Evolutionary conservation across 257 asterid genomes (phyloP).

Genomic region (Cinchona pubescens): DNA sequence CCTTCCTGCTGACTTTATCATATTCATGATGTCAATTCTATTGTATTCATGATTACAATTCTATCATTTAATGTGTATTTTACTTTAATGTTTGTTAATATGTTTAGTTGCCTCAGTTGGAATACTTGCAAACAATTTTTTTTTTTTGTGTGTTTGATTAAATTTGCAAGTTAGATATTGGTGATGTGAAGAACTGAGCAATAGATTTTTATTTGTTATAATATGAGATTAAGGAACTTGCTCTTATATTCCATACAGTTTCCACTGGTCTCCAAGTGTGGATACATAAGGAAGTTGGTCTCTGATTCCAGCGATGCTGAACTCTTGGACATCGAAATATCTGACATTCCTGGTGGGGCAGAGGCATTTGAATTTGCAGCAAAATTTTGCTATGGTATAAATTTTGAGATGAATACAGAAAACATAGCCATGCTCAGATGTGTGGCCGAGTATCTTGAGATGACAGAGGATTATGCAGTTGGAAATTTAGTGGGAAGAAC

Average conservation of each 20-base stretch:
- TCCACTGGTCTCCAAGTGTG: slow-evolving; percentile 81
- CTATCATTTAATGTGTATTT: not conserved
- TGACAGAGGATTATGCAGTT: slow-evolving; percentile 74
- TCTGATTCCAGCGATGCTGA: slow-evolving; percentile 51
- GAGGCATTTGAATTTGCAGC: slow-evolving; percentile 85
- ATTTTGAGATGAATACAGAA: slow-evolving; percentile 64
- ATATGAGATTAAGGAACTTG: not conserved
- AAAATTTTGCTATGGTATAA: slow-evolving; percentile 80
- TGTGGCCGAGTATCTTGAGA: slow-evolving; percentile 66
- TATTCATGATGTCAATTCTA: not conserved
- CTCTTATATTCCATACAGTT: slow-evolving; percentile 42
- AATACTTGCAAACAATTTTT: too few relatives aligned
- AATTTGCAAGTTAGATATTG: not conserved
- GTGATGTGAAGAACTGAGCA: not conserved
- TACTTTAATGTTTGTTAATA: not conserved
- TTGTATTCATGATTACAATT: too few relatives aligned
- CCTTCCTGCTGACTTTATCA: not conserved
- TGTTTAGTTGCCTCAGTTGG: not conserved
- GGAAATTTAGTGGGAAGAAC: slow-evolving; percentile 62
- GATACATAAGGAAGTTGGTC: slow-evolving; percentile 55
- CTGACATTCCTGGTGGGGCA: slow-evolving; percentile 75
- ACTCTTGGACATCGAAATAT: slow-evolving; percentile 46
- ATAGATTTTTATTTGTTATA: not conserved
- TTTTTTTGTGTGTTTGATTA: not conserved
- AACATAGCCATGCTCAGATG: slow-evolving; percentile 78